A percentile compares a stretch with the other conserved stretches of the same genome.
These are phyloP conservation scores for Bigelowiella natans DNA, from an alignment of 78 protist genomes.

Conservation along the genomic window DNA sequence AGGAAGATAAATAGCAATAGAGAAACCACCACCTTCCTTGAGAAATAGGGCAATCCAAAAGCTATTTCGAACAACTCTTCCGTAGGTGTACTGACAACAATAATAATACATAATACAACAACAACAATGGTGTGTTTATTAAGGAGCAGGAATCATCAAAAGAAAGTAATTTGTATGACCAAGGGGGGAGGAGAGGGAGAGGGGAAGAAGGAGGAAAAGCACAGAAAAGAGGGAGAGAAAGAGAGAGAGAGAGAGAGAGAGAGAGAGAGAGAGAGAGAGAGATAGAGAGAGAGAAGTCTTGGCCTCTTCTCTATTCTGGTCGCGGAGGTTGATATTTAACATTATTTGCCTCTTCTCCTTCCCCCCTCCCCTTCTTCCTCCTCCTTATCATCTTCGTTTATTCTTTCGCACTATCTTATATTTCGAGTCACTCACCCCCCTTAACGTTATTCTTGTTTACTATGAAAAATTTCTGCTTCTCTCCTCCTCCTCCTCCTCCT, in stretches of 20 bases:
- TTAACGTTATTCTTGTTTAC: background rate
- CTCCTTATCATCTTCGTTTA: background rate
- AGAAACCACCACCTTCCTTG: background rate
- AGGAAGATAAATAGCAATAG: too few species aligned
- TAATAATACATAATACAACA: background rate
- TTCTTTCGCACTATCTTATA: background rate
- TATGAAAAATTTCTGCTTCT: background rate
- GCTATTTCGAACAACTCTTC: background rate
- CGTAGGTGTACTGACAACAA: background rate
- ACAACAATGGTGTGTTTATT: too few species aligned
- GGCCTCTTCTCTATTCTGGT: background rate
- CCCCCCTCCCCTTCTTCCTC: background rate
- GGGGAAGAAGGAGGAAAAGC: background rate
- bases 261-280: background rate
- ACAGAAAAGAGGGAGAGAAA: background rate
- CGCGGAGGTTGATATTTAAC: background rate
- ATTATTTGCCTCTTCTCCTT: background rate
- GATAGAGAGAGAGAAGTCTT: too few species aligned
- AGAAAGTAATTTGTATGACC: too few species aligned
- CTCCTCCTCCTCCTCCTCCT: background rate
- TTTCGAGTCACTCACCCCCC: background rate
- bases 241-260: constrained; percentile 1
- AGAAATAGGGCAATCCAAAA: background rate
- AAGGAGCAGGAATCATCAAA: too few species aligned
- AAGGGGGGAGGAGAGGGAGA: background rate